Evolutionary conservation across 306 rosid genomes (phyloP).

Genomic region (Trifolium subterraneum): DNA sequence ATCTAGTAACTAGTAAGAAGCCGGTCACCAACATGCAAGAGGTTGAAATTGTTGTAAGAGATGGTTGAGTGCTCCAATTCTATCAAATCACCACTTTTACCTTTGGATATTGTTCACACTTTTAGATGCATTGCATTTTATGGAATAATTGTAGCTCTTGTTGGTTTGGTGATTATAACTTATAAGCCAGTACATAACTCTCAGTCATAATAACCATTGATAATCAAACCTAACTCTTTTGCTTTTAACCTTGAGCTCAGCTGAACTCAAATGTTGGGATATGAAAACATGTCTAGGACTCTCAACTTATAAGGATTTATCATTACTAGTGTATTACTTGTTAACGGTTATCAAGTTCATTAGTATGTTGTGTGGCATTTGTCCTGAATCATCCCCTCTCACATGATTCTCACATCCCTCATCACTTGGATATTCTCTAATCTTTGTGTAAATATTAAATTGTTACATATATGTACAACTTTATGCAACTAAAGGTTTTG

Average conservation of each 20-base stretch:
- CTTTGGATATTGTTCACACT: not conserved
- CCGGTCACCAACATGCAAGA: not conserved
- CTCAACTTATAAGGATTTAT: not conserved
- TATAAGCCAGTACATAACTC: too few species aligned
- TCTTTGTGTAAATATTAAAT: not conserved
- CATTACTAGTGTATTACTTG: not conserved
- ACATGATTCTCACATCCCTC: not conserved
- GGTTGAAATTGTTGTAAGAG: not conserved
- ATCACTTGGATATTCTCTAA: not conserved
- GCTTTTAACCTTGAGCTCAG: not conserved
- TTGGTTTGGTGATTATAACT: not conserved
- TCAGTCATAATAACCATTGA: not conserved
- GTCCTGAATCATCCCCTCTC: not conserved
- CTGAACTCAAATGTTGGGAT: not conserved
- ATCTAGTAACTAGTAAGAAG: not conserved
- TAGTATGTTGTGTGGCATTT: not conserved
- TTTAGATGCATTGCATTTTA: not conserved
- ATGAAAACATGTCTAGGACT: not conserved
- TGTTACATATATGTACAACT: not conserved
- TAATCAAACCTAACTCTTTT: not conserved
- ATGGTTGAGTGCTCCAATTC: not conserved
- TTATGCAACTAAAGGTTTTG: not conserved
- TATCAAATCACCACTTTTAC: not conserved
- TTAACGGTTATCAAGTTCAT: not conserved
- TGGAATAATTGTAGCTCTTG: not conserved